Evolutionary conservation across 2,329 filamentous ascomycete genomes (phyloP), one percentile per base, ranked within the genome.

Genomic region (Calonectria naviculata): DNA sequence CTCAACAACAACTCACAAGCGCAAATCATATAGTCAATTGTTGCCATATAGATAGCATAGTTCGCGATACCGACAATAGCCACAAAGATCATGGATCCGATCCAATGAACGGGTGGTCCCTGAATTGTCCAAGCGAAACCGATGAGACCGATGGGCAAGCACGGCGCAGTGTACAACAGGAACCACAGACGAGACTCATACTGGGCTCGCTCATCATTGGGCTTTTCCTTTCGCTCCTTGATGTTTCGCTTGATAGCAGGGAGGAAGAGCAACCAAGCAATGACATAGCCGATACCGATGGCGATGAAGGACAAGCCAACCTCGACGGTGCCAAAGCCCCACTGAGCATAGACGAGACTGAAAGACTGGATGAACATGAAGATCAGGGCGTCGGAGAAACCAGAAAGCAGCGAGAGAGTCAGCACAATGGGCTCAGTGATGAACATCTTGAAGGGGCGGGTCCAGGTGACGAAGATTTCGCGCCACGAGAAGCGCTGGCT

Each of bases 321-420:
- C 10, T 87, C 82, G 2, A 91, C 81, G 9, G 87, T 86, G 26
- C 82, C 82, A 75, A 94, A 94, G 52, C 83, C 78, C 91, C 92
- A 95, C 77, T 94, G 91, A 19, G 85, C 82, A 76, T 93, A 93
- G 2, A 95, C 92, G 2, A 93, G 85, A 0, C 85, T 82, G 75
- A 94, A 95, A 0, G 90, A 93, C 80, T 94, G 91, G 65, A 94
- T 90, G 80, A 93, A 93, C 86, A 93, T 93, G 85, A 94, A 95
- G 82, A 94, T 94, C 5, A 95, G 88, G 3, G 92, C 92, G 70
- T 94, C 93, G 12, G 89, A 91, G 85, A 94, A 94, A 36, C 93
- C 93, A 4, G 89, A 92, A 6, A 94, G 89, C 0, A 94, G 87
- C 1, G 93, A 94, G 6, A 94, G 85, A 42, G 88, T 89, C 19